These are phyloP conservation scores for Saccharomycopsis sp. DNA, from an alignment of 805 yeast genomes.

Conservation along the genomic window DNA sequence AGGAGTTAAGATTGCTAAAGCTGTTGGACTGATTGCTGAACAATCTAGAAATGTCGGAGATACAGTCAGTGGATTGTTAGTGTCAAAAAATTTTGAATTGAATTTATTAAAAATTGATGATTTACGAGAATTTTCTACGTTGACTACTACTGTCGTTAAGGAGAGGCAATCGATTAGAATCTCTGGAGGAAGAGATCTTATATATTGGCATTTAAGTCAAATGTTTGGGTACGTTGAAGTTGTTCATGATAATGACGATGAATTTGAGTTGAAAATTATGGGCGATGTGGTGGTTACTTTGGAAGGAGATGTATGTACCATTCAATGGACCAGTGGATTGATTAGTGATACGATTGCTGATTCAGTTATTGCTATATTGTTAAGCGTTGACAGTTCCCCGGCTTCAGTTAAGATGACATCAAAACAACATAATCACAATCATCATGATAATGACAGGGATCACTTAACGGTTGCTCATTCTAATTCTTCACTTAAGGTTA, in stretches of 20 bases:
- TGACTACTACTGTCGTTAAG: conserved; percentile 76
- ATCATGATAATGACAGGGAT: conserved; percentile 19
- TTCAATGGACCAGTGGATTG: conserved; percentile 87
- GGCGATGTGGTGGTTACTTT: conserved; percentile 49
- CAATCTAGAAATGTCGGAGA: conserved; percentile 31
- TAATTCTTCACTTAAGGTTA: conserved; percentile 31
- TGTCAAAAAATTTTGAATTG: conserved; percentile 85
- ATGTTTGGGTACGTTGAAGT: conserved; percentile 88
- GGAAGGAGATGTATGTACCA: conserved; percentile 44
- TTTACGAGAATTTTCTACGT: conserved; percentile 79
- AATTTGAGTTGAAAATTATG: conserved; percentile 53
- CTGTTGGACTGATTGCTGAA: conserved; percentile 52
- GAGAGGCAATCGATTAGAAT: conserved; percentile 76
- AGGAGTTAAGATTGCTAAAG: conserved; percentile 79
- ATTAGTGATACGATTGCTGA: conserved; percentile 94
- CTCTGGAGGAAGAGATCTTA: conserved; percentile 71
- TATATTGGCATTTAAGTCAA: conserved; percentile 85
- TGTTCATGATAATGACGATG: conserved; percentile 48
- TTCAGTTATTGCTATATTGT: conserved; percentile 79
- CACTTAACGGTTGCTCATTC: conserved; percentile 24
- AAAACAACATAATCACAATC: conserved; percentile 37
- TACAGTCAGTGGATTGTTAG: conserved; percentile 73
- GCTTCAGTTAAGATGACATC: conserved; percentile 89
- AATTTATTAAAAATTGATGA: conserved; percentile 79
- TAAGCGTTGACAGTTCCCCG: conserved; percentile 91